Evolutionary conservation across 2,329 filamentous ascomycete species (phyloP).

Genomic region (Talaromyces amestolkiae): DNA sequence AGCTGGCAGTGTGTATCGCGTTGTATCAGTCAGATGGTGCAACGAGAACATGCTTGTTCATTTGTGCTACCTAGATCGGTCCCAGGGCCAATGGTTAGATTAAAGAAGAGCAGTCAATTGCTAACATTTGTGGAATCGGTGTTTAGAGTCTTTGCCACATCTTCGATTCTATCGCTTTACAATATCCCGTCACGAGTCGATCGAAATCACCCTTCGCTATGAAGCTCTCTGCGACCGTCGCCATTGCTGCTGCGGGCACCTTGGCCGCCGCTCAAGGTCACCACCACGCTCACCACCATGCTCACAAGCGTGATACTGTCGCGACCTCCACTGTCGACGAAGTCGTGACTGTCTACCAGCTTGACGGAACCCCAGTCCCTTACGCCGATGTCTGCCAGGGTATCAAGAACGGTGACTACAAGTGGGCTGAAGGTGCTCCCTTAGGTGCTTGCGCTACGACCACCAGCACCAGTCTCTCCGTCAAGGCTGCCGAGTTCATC

Average conservation of each 20-base stretch:
- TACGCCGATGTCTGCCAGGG: conserved; percentile 65
- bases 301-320: conserved; percentile 44
- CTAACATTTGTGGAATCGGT: background rate
- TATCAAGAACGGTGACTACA: conserved; percentile 63
- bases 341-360: conserved; percentile 68
- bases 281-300: conserved; percentile 45
- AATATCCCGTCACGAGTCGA: no score
- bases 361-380: conserved; percentile 63
- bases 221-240: conserved; percentile 43
- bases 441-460: conserved; percentile 50
- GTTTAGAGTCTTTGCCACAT: no score
- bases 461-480: conserved; percentile 31
- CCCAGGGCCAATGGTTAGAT: no score
- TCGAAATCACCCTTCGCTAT: conserved; percentile 26
- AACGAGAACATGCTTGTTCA: no score
- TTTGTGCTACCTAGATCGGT: no score
- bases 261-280: conserved; percentile 44
- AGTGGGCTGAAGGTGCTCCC: conserved; percentile 63
- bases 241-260: conserved; percentile 44
- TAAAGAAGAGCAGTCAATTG: background rate
- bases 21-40: no score
- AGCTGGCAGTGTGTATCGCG: no score
- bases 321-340: conserved; percentile 57
- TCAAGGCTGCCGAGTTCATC: conserved; percentile 50
- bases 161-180: no score